Evolutionary conservation across 371 early-diverging fungal species (phyloP), one percentile per base, ranked within the genome.

Genomic region (Globomyces sp.): DNA sequence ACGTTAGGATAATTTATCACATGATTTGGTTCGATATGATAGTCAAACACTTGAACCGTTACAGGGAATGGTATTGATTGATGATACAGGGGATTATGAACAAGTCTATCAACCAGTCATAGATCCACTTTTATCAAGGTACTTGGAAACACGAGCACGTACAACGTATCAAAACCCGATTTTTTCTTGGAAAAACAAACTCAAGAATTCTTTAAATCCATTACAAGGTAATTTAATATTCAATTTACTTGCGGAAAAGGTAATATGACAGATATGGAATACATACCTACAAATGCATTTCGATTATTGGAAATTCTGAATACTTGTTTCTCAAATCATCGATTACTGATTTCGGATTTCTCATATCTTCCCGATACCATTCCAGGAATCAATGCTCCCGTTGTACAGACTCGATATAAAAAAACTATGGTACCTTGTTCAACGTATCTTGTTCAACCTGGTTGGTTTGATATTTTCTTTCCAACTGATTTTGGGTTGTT

Each of bases 391-490:
- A 83, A 88, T 64, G 95, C 89, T 8, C 99, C 99, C 0, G 94
- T 96, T 3, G 96, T 96, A 0, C 97, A 98, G 76, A 97, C 95
- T 1, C 76, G 95, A 11, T 93, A 92, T 73, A 75, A 85, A 58
- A 89, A 90, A 0, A 84, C 83, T 5, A 98, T 95, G 94, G 90
- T 96, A 4, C 91, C 96, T 8, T 94, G 95, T 70, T 87, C 91
- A 6, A 94, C 95, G 1, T 95, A 93, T 68, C 87, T 95, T 78
- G 94, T 98, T 3, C 91, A 92, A 73, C 97, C 94, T 0, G 99
- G 99, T n/a, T 94, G 89, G 89, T 96, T 96, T 74, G 98, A 98
- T 74, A 95, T 96, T 42, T 94, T 98, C 72, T 98, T 96, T 77
- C 97, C 99, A 2, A 96, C 96, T 36, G 88, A 98, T 74, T 97